These are phyloP conservation scores for Nitzschia sp. DNA, from an alignment of 108 stramenopile genomes.

Conservation along the genomic window DNA sequence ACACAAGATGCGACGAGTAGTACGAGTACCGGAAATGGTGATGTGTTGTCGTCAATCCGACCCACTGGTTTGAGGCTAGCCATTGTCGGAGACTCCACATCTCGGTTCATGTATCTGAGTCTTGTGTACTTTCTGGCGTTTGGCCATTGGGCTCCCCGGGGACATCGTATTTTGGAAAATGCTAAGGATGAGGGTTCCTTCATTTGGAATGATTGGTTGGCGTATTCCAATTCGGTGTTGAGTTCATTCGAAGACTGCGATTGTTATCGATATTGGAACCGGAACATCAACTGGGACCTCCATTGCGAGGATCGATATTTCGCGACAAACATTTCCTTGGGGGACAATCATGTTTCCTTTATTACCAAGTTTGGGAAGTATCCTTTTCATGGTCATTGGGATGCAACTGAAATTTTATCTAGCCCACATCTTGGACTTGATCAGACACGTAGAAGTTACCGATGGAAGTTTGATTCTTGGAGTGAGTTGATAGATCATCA, in stretches of 20 bases:
- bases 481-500: conserved; percentile 13
- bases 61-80: too few relatives aligned
- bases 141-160: too few relatives aligned
- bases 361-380: conserved; percentile 20
- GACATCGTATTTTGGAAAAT: too few relatives aligned
- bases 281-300: neutral
- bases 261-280: conserved; percentile 30
- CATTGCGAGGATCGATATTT: conserved; percentile 39
- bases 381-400: conserved; percentile 21
- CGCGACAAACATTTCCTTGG: too few relatives aligned
- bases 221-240: conserved; percentile 33
- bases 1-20: too few relatives aligned
- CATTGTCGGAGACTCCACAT: too few relatives aligned
- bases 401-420: neutral
- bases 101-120: too few relatives aligned
- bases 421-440: neutral
- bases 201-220: conserved; percentile 30
- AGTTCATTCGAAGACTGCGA: conserved; percentile 37
- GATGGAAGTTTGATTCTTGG: conserved; percentile 12
- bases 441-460: neutral
- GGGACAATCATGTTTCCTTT: conserved; percentile 17
- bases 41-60: too few relatives aligned
- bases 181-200: too few relatives aligned
- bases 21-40: too few relatives aligned
- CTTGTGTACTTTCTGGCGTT: too few relatives aligned